Conservation (phyloP, 2,329 filamentous ascomycete species). For the Arthrobotrys iridis region DNA sequence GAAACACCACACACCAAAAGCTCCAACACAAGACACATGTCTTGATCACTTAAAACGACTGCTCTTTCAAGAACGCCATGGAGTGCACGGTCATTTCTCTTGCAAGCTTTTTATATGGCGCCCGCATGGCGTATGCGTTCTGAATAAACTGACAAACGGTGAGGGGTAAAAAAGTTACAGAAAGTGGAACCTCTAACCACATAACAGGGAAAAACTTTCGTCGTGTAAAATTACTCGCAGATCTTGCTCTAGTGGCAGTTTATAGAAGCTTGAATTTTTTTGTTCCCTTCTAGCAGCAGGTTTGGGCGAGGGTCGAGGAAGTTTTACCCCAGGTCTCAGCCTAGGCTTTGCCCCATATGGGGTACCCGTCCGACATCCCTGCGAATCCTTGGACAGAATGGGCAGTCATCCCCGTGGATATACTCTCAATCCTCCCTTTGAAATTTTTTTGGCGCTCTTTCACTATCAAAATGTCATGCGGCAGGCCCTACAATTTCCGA, state of each 20-base stretch:
- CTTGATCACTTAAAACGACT: constrained; percentile 20
- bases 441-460: not conserved
- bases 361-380: constrained; percentile 41
- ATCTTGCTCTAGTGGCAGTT: constrained; percentile 46
- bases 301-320: constrained; percentile 2
- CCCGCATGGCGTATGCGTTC: constrained; percentile 35
- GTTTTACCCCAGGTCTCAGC: constrained; percentile 43
- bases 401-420: constrained; percentile 48
- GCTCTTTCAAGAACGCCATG: constrained; percentile 25
- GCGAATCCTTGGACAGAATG: constrained; percentile 45
- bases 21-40: constrained; percentile 34
- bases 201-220: constrained; percentile 4
- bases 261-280: constrained; percentile 35
- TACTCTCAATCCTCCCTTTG: constrained; percentile 1
- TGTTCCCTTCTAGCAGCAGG: not conserved
- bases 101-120: constrained; percentile 5
- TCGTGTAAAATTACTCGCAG: constrained; percentile 49
- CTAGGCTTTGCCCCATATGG: constrained; percentile 45
- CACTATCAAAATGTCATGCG: not conserved
- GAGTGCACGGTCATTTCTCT: constrained; percentile 23
- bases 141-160: constrained; percentile 4
- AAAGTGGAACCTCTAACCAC: constrained; percentile 16
- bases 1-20: constrained; percentile 30
- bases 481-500: constrained; percentile 52
- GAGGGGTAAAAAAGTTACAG: constrained; percentile 36